Conservation (phyloP, 371 early-diverging fungal genomes). For the Actinomortierella ambigua region DNA sequence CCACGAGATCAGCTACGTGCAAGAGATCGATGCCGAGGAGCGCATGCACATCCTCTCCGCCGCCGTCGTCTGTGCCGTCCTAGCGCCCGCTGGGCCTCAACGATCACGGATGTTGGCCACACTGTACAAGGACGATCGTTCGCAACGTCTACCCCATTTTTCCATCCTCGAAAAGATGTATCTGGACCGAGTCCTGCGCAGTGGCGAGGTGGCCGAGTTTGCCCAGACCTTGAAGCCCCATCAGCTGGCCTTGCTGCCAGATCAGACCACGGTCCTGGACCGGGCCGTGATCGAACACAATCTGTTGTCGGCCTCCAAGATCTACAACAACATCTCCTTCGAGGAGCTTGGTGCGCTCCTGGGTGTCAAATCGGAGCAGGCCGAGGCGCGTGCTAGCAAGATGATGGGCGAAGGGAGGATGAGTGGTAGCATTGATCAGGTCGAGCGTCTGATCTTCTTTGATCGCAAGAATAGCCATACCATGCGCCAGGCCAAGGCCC, state of each 20-base stretch:
- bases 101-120: constrained; percentile 87
- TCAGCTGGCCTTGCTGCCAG: constrained; percentile 73
- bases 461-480: constrained; percentile 54
- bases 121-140: constrained; percentile 91
- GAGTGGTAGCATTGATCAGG: constrained; percentile 90
- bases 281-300: constrained; percentile 96
- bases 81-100: constrained; percentile 92
- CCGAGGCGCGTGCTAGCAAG: constrained; percentile 81
- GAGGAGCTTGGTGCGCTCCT: constrained; percentile 81
- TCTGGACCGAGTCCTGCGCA: constrained; percentile 82
- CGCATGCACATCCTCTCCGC: constrained; percentile 67
- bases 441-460: constrained; percentile 84
- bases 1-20: constrained; percentile 80
- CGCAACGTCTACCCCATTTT: constrained; percentile 67
- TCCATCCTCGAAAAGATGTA: constrained; percentile 91
- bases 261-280: constrained; percentile 86
- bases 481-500: no score
- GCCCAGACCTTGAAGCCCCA: constrained; percentile 74
- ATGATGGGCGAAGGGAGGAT: constrained; percentile 93
- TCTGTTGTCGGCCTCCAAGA: constrained; percentile 79
- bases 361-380: constrained; percentile 76
- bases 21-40: constrained; percentile 67
- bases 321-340: constrained; percentile 90
- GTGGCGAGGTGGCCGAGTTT: constrained; percentile 81
- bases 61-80: constrained; percentile 82